A percentile compares a stretch with the other conserved stretches of the same genome.
Conservation (phyloP, 2,329 filamentous ascomycete genomes). For the Fusarium graminum region DNA sequence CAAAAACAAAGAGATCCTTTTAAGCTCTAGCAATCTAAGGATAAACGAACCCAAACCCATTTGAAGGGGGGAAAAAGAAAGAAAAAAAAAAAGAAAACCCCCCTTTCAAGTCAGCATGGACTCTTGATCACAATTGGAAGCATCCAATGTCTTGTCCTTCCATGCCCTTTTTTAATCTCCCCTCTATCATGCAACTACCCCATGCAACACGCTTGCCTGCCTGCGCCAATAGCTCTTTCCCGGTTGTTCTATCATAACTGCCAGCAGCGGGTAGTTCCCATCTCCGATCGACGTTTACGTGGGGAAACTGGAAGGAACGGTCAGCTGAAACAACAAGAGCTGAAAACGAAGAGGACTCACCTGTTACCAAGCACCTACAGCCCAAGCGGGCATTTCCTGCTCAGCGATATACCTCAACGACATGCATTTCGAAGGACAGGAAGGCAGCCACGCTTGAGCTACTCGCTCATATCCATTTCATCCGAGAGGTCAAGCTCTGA, state of each 20-base stretch:
- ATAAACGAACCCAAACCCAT: constrained; percentile 1
- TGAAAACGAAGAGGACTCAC: not conserved
- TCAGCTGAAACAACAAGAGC: not conserved
- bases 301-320: constrained; percentile 4
- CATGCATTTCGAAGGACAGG: not conserved
- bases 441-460: not conserved
- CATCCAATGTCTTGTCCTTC: not conserved
- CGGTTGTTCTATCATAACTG: constrained; percentile 3
- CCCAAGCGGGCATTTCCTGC: not conserved
- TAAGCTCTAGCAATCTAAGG: constrained; percentile 19
- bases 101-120: not conserved
- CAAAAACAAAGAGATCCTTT: constrained; percentile 3
- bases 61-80: constrained; percentile 3
- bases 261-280: constrained; percentile 2
- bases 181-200: constrained; percentile 7
- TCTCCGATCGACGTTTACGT: constrained; percentile 13
- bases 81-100: not conserved
- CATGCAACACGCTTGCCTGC: constrained; percentile 14
- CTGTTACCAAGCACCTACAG: not conserved
- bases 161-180: constrained; percentile 10
- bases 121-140: constrained; percentile 3
- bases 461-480: constrained; percentile 8
- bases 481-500: not conserved
- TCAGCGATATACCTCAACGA: not conserved
- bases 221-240: constrained; percentile 1